Conservation (phyloP, 1,139 yeast genomes). For the Hanseniaspora uvarum region DNA sequence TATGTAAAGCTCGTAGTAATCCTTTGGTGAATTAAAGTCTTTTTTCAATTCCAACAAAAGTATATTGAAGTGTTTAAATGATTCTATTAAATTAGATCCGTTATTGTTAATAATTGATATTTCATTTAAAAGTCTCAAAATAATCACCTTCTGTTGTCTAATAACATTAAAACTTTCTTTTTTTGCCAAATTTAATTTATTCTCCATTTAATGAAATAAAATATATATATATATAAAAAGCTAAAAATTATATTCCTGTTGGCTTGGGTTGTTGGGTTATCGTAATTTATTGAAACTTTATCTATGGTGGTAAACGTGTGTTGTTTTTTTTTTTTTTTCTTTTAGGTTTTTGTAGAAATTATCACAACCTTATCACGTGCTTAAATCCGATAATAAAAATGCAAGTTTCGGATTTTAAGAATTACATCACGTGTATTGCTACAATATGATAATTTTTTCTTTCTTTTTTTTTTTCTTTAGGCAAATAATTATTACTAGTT, state of each 20-base stretch:
- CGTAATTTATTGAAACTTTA: neutral
- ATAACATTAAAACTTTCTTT: slow-evolving; percentile 3
- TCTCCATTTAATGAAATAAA: no score
- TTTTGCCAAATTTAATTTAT: neutral
- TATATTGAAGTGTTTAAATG: slow-evolving; percentile 14
- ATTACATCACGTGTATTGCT: neutral
- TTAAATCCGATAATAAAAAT: no score
- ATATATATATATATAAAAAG: no score
- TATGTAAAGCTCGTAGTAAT: slow-evolving; percentile 85
- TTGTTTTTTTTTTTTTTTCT: neutral
- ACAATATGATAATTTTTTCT: neutral
- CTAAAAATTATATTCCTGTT: no score
- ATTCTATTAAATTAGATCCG: slow-evolving; percentile 15
- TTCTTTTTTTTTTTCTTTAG: neutral
- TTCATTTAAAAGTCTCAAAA: slow-evolving; percentile 13
- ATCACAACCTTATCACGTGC: neutral
- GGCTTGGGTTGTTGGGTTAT: no score
- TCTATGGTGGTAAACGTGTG: neutral
- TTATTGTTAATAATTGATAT: slow-evolving; percentile 14
- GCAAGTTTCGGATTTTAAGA: no score
- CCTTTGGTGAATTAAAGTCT: slow-evolving; percentile 66
- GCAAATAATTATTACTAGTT: neutral
- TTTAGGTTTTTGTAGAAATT: neutral
- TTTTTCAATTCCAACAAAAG: slow-evolving; percentile 12
- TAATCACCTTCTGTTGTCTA: slow-evolving; percentile 11